Conservation (phyloP, 257 asterid species). For the Oldenlandia corymbosa region DNA sequence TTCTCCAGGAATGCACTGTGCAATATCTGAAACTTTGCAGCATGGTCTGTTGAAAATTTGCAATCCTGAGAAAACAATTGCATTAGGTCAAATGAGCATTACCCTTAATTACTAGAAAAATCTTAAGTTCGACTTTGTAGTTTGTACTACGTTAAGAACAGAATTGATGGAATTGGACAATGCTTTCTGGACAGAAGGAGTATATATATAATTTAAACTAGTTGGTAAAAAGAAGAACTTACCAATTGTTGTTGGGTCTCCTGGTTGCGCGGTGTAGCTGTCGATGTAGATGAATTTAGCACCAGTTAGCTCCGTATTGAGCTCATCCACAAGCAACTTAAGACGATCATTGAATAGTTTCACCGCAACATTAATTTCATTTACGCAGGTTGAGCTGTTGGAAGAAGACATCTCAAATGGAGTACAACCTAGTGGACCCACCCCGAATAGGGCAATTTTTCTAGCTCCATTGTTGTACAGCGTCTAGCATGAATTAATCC, state of each 20-base stretch:
- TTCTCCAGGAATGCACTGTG: not conserved
- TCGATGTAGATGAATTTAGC: conserved; percentile 47
- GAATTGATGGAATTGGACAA: too few relatives aligned
- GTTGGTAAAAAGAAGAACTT: not conserved
- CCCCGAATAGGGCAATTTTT: conserved; percentile 45
- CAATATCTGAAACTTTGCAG: not conserved
- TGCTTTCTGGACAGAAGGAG: too few relatives aligned
- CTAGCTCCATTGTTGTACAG: conserved; percentile 44
- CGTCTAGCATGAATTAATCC: conserved; percentile 13
- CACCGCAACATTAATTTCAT: conserved; percentile 26
- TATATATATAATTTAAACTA: too few relatives aligned
- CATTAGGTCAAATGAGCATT: too few relatives aligned
- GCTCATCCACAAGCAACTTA: conserved; percentile 24
- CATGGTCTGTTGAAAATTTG: not conserved
- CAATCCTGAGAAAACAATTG: not conserved
- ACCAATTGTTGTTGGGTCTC: conserved; percentile 33
- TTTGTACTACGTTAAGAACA: too few relatives aligned
- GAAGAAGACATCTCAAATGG: conserved; percentile 23
- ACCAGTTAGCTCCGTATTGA: conserved; percentile 23
- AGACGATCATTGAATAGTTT: conserved; percentile 30
- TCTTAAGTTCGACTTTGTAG: too few relatives aligned
- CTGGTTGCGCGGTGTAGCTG: conserved; percentile 24
- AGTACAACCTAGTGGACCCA: conserved; percentile 42
- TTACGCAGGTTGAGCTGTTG: conserved; percentile 35
- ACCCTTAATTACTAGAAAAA: too few relatives aligned